These are phyloP conservation scores for Euphorbia tirucalli DNA, from an alignment of 345 rosid species.

Conservation along the genomic window DNA sequence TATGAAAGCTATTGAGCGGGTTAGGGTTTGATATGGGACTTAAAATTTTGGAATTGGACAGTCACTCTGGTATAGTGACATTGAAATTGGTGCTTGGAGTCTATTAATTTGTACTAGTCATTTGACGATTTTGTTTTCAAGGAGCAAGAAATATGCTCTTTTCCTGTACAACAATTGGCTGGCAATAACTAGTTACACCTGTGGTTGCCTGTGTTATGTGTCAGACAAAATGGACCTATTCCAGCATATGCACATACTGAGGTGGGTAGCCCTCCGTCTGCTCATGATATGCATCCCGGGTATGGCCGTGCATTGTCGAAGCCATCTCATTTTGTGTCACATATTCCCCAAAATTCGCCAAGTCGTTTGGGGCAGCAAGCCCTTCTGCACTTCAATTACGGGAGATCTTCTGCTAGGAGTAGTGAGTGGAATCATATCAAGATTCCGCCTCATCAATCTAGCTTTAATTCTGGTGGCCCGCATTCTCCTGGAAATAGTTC, in stretches of 20 bases:
- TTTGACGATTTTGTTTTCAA: neutral
- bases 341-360: slow-evolving; percentile 64
- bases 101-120: neutral
- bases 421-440: slow-evolving; percentile 67
- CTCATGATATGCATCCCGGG: slow-evolving; percentile 60
- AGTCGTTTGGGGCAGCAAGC: slow-evolving; percentile 94
- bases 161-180: neutral
- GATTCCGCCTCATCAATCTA: slow-evolving; percentile 65
- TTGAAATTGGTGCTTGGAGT: neutral
- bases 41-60: neutral
- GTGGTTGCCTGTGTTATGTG: slow-evolving; percentile 13
- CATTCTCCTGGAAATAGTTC: slow-evolving; percentile 83
- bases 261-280: slow-evolving; percentile 64
- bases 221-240: slow-evolving; percentile 65
- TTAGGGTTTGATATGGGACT: neutral
- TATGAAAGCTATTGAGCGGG: neutral
- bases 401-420: slow-evolving; percentile 51
- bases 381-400: slow-evolving; percentile 50
- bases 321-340: slow-evolving; percentile 53
- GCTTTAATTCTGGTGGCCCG: slow-evolving; percentile 56
- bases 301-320: slow-evolving; percentile 55
- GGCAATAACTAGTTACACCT: slow-evolving; percentile 4
- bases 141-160: neutral
- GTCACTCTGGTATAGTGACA: neutral
- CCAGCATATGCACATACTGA: slow-evolving; percentile 60